Base-by-base conservation (phyloP, 257 asterid genomes). In the Solanum peruvianum region DNA sequence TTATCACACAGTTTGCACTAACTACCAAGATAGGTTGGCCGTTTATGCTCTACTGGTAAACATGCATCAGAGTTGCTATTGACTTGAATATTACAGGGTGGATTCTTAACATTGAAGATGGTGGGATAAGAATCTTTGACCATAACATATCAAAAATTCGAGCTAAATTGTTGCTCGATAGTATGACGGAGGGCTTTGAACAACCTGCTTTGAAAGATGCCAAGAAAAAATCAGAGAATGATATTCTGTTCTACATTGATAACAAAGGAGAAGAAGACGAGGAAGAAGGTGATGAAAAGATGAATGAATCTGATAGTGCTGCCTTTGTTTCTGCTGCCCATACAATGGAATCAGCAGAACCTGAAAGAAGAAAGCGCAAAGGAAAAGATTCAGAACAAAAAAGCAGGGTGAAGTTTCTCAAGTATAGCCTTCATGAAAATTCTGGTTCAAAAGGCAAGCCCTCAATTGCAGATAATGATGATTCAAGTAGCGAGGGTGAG, bases 311-410 rank as follows among this genome's bases (percentile, higher is more conserved):
- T 75, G 87, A 88, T 90, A 92, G 87, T 87, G 93, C 91, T 86
- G 94, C 94, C 31, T 94, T 95, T 83, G 88, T 91, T 83, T 84
- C 91, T 86, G 96, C 95, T 90, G 93, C 96, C 29, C 93, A 86
- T 81, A 77, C 93, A 11, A 91, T 93, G 88, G 92, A 91, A 82
- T 90, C 91, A 4, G 45, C 91, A 11, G 92, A 90, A 78, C 85
- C 83, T 64, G 94, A 91, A 87, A 90, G 89, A 69, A 88, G 87
- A 73, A 93, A 93, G 87, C 87, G 93, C 85, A 91, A 84, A 89
- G 88, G 90, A 4, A 90, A 89, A 89, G 89, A 83, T 15, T 85
- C 47, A 11, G 87, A 86, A 83, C 90, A 90, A 85, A 85, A 77
- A 62, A 86, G 87, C 81, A 35, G 84, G 86, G 88, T 93, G 25